Evolutionary conservation across 2,329 filamentous ascomycete genomes (phyloP).

Genomic region (Ambrosiella xylebori): DNA sequence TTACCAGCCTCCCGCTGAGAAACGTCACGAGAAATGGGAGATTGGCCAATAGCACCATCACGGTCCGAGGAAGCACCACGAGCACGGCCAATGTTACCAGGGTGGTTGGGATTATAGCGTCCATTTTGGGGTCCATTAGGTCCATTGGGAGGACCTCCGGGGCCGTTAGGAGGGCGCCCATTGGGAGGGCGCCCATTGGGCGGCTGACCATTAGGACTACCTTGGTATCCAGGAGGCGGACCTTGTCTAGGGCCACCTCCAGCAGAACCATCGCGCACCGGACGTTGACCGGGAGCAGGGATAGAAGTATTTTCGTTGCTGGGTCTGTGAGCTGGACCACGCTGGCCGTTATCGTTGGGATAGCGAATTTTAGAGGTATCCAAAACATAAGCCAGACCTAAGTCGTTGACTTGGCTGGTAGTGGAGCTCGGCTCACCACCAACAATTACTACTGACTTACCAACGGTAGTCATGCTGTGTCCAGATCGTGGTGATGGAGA

Average conservation of each 20-base stretch:
- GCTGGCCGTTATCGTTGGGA: constrained; percentile 50
- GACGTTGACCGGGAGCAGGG: constrained; percentile 20
- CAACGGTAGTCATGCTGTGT: constrained; percentile 92
- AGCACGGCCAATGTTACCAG: constrained; percentile 24
- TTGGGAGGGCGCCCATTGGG: constrained; percentile 3
- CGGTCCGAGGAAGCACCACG: constrained; percentile 35
- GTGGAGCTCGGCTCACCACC: constrained; percentile 89
- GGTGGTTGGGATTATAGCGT: constrained; percentile 24
- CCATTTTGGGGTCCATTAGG: constrained; percentile 21
- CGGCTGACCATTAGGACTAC: constrained; percentile 20
- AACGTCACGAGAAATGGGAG: constrained; percentile 1
- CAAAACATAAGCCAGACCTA: constrained; percentile 77
- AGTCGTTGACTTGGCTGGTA: constrained; percentile 60
- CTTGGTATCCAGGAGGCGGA: neutral
- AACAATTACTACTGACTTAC: constrained; percentile 80
- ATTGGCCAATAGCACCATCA: constrained; percentile 12
- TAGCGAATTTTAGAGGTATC: constrained; percentile 96
- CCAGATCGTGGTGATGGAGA: constrained; percentile 86
- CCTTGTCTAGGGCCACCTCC: constrained; percentile 26
- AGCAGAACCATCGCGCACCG: constrained; percentile 34
- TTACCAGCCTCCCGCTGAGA: neutral
- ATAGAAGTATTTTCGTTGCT: constrained; percentile 20
- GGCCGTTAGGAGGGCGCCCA: constrained; percentile 4
- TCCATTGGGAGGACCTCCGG: constrained; percentile 33
- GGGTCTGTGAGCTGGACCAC: constrained; percentile 26